Evolutionary conservation across 83 land plant genomes (phyloP), one percentile per base, ranked within the genome.

Genomic region (Larix sibirica): DNA sequence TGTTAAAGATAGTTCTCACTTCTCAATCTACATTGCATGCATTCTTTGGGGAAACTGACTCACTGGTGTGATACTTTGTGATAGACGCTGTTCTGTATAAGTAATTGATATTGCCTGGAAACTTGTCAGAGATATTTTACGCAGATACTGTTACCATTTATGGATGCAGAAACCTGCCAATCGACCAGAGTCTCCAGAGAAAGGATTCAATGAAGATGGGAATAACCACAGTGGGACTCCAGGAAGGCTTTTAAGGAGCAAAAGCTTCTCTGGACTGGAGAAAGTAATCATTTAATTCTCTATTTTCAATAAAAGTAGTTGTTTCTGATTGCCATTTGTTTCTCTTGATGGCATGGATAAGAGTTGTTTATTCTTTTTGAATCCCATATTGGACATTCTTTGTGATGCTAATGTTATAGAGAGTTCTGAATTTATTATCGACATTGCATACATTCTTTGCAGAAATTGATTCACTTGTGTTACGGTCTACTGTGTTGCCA

Each of bases 231-330:
- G 8, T 18, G 81, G 80, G 47, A 61, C 84, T 50, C 36, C 12
- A 44, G 83, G 77, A 73, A 90, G 84, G 70, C 79, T 81, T 56
- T 69, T 69, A 18, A 90, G 88, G 50, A 81, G 86, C 66, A 88
- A 81, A 83, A 90, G 85, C 28, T 62, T 85, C 76, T 83, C 86
- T 1, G 85, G 86, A 76, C 75, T 92, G 54, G 86, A 79, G 79
- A 88, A 90, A 90, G 94, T 92, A 21, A 74, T 73, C 42, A 23
- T 50, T 26, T 50, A 50, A 50, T 77, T 50, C 6, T 13, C 1
- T 26, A 77, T 77, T 8, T 50, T 47, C 36, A 13, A 47, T 23
- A 47, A 44, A 50, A 13, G 10, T 50, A 47, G 5, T 4, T 21
- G 36, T 44, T 68, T 4, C 44, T 36, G 42, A 69, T 17, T 8